These are phyloP conservation scores for Vanderwaltozyma verrucispora DNA, from an alignment of 805 yeast species.

Conservation along the genomic window DNA sequence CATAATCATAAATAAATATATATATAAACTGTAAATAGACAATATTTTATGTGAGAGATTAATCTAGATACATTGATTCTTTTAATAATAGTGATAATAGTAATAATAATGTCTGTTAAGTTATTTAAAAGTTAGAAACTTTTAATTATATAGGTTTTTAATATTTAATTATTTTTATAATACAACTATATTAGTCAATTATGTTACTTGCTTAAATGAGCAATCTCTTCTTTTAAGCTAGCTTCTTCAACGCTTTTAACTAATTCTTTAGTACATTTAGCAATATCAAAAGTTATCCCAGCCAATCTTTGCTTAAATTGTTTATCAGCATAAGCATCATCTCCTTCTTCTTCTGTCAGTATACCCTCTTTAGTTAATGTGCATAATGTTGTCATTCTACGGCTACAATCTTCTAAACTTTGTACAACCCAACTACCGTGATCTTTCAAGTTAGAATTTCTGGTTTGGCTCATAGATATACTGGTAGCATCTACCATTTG, in stretches of 20 bases:
- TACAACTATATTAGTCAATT: too few relatives aligned
- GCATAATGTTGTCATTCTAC: conserved; percentile 70
- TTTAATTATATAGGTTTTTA: too few relatives aligned
- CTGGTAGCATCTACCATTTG: conserved; percentile 89
- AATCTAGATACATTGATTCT: not conserved
- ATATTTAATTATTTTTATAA: too few relatives aligned
- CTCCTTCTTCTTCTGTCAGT: conserved; percentile 29
- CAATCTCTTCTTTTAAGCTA: conserved; percentile 51
- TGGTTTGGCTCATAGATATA: conserved; percentile 77
- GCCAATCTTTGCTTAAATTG: conserved; percentile 89
- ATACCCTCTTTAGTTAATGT: conserved; percentile 27
- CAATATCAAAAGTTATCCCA: conserved; percentile 92
- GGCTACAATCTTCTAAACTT: conserved; percentile 73
- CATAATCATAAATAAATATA: not conserved
- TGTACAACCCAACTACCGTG: conserved; percentile 89
- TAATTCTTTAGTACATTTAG: conserved; percentile 89
- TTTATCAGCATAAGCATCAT: conserved; percentile 68
- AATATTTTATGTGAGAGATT: not conserved
- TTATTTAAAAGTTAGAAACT: too few relatives aligned
- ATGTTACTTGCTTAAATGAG: not conserved
- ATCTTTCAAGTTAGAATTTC: conserved; percentile 74
- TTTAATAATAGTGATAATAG: not conserved
- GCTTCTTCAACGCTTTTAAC: conserved; percentile 96
- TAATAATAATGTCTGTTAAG: too few relatives aligned
- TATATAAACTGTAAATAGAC: not conserved